Percentiles rank a stretch among this genome's conserved stretches.
These are phyloP conservation scores for Ceratopteris richardii DNA, from an alignment of 75 land plant genomes.

Conservation along the genomic window DNA sequence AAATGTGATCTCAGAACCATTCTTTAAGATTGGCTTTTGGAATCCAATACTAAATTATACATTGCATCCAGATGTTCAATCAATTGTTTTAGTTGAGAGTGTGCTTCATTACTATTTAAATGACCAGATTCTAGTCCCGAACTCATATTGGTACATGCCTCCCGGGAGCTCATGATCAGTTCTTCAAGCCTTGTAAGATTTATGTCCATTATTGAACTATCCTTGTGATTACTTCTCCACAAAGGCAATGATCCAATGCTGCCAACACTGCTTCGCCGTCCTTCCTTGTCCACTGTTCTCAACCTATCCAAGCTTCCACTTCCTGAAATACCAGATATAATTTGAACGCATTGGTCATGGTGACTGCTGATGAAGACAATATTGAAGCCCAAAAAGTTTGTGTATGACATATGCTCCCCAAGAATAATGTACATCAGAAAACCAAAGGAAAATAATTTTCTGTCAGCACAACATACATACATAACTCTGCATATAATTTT, in stretches of 20 bases:
- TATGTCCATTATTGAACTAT: background rate
- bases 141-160: background rate
- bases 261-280: constrained; percentile 46
- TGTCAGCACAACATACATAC: background rate
- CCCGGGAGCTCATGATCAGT: background rate
- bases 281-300: constrained; percentile 50
- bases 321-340: constrained; percentile 31
- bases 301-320: constrained; percentile 63
- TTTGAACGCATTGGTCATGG: background rate
- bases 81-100: background rate
- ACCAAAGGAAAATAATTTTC: background rate
- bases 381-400: too few species aligned
- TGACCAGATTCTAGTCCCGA: background rate
- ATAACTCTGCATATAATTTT: background rate
- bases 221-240: background rate
- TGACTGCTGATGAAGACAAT: too few species aligned
- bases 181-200: background rate
- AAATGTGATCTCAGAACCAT: too few species aligned
- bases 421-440: background rate
- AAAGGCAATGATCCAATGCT: constrained; percentile 14
- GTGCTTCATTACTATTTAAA: background rate
- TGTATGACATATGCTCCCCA: too few species aligned
- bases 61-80: background rate
- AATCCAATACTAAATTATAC: background rate
- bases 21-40: too few species aligned